Evolutionary conservation across 208 protist genomes (phyloP), one percentile per base, ranked within the genome.

Genomic region (Wallacemonas rigidus): DNA sequence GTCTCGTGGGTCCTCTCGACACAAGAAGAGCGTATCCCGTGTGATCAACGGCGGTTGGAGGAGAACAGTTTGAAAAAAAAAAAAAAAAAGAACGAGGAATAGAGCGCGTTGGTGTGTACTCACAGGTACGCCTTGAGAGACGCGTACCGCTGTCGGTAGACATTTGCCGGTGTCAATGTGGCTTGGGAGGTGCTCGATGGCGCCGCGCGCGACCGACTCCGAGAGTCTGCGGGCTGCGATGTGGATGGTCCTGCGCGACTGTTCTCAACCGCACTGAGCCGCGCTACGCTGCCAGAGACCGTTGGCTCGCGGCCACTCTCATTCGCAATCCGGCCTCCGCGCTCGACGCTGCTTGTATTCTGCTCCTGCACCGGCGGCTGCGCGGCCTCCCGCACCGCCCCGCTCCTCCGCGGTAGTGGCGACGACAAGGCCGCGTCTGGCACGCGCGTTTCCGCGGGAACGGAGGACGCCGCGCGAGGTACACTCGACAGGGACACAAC

Each of bases 91-190:
- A 3, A 57, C 17, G n/a, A 15, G 7, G 5, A 14, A 39, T 63
- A 45, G 6, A 12, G 9, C 15, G 17, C 9, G 17, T 35, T 38
- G 14, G 36, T 14, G 61, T 47, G 38, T 44, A 56, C 48, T 58
- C 41, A 65, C 40, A 65, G 17, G 36, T 65, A 65, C 11, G 38
- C 60, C 65, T 76, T 77, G 8, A 83, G 45, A 3, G 53, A 65
- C 11, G 76, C 76, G 65, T 79, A 85, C 6, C 76, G 72, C 67
- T 79, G 80, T 1, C 63, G 69, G 64, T 81, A 81, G 26, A 70
- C 72, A 15, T 70, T 47, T n/a, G 73, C 60, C 12, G 80, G 72
- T 36, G 17, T 65, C 50, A 35, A 51, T 36, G 38, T 53, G 17
- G 41, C 12, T 35, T 11, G 8, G 5, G 44, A 12, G 41, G 15